Conservation (phyloP, 192 early-diverging fungal genomes). For the Coemansia sp. region DNA sequence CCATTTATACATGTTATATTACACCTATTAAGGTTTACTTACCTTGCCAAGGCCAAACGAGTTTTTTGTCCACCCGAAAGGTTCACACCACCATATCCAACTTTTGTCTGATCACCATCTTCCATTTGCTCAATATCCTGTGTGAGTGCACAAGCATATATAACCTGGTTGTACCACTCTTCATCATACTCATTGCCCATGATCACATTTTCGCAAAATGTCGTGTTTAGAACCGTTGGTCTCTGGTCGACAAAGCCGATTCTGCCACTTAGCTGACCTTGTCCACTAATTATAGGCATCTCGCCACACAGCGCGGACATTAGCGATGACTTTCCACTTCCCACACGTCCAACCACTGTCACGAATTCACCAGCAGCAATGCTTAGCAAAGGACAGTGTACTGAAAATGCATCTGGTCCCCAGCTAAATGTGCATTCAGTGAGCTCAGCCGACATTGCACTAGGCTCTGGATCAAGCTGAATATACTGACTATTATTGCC, state of each 20-base stretch:
- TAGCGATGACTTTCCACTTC: slow-evolving; percentile 71
- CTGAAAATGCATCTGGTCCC: slow-evolving; percentile 41
- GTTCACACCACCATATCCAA: slow-evolving; percentile 60
- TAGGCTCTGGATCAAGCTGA: not conserved
- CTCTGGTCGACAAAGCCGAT: slow-evolving; percentile 50
- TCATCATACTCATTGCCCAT: slow-evolving; percentile 42
- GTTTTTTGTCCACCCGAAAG: slow-evolving; percentile 66
- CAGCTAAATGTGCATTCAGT: slow-evolving; percentile 28
- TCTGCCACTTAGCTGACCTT: slow-evolving; percentile 65
- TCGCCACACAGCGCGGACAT: slow-evolving; percentile 73
- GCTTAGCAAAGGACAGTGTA: slow-evolving; percentile 60
- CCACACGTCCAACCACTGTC: slow-evolving; percentile 82
- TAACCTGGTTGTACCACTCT: slow-evolving; percentile 17
- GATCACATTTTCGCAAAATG: slow-evolving; percentile 53
- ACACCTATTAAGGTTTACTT: not conserved
- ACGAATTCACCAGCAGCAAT: slow-evolving; percentile 69
- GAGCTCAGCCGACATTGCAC: slow-evolving; percentile 12
- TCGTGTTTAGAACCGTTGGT: slow-evolving; percentile 42
- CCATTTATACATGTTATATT: not conserved
- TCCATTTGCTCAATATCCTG: slow-evolving; percentile 22
- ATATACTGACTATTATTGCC: not conserved
- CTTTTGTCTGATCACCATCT: slow-evolving; percentile 46
- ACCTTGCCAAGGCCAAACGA: slow-evolving; percentile 61
- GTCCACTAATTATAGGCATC: slow-evolving; percentile 71
- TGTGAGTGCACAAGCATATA: slow-evolving; percentile 30